A percentile compares a stretch with the other conserved stretches of the same genome.
These are phyloP conservation scores for Pseudocercospora fuligena DNA, from an alignment of 2,329 filamentous ascomycete genomes.

Conservation along the genomic window DNA sequence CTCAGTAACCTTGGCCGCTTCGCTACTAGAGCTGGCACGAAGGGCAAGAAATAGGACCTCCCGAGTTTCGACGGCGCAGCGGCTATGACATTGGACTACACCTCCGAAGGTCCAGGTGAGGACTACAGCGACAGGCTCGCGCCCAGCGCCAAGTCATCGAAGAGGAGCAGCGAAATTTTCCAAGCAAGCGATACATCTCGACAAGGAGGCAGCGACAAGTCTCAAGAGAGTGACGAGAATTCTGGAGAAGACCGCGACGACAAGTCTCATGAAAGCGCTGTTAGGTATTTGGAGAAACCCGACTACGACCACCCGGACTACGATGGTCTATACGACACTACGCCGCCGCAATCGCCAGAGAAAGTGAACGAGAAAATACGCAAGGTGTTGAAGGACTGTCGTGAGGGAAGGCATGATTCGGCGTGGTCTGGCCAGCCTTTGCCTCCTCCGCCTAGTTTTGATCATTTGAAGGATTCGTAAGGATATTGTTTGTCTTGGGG, in stretches of 20 bases:
- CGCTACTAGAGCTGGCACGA: slow-evolving; percentile 47
- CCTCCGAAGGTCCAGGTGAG: neutral
- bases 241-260: neutral
- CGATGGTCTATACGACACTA: neutral
- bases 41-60: slow-evolving; percentile 34
- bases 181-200: neutral
- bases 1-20: slow-evolving; percentile 52
- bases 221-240: neutral
- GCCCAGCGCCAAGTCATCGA: neutral
- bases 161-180: neutral
- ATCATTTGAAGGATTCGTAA: neutral
- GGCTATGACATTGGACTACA: neutral
- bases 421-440: neutral
- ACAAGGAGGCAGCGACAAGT: neutral
- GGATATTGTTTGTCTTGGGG: neutral
- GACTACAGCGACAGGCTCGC: neutral
- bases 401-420: neutral
- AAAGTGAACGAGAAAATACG: neutral
- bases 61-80: neutral
- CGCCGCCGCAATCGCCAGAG: neutral
- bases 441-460: neutral
- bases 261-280: neutral
- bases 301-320: neutral
- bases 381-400: neutral
- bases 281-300: neutral